Evolutionary conservation across 345 rosid genomes (phyloP), one percentile per base, ranked within the genome.

Genomic region (Reutealis trisperma): DNA sequence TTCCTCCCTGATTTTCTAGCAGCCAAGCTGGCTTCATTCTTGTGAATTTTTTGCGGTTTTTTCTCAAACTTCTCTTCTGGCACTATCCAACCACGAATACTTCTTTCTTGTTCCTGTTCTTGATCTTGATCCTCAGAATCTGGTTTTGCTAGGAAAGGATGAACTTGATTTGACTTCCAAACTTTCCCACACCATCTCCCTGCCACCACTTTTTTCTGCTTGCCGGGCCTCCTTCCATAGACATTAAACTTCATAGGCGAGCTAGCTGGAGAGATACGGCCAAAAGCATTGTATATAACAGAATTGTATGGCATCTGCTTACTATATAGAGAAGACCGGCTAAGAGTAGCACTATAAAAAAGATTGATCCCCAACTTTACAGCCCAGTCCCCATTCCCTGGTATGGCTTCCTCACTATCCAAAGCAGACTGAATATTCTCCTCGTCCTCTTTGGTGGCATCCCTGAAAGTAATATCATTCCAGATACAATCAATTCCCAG

Each of bases 91-190:
- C 78, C 74, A 81, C 60, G 86, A 49, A 52, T 60, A 82, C 80
- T 84, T 78, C 80, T 81, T 67, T 89, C 98, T 64, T 63, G 72
- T 52, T 77, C 81, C 5, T 75, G 61, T 60, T 75, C 79, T 79
- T 78, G 84, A 45, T 90, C 96, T 78, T 81, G 90, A 21, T 80
- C 93, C 52, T 89, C 89, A 42, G 85, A 70, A 83, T 89, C 92
- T 81, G 72, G 74, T 74, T 81, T 81, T 27, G 83, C 80, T 74
- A 95, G 79, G 83, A 92, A 84, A 34, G 96, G 88, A 83, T 95
- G 99, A 80, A 94, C 95, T 89, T 91, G 98, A 88, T 89, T 92
- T 73, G 99, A 95, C 98, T 90, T 95, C 98, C 99, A 95, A 80
- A 93, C 94, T 81, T 85, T 93, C 67, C 99, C 99, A 79, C 99